Base-by-base conservation (phyloP, 73 alveolate species). In the Halteria grandinella region DNA sequence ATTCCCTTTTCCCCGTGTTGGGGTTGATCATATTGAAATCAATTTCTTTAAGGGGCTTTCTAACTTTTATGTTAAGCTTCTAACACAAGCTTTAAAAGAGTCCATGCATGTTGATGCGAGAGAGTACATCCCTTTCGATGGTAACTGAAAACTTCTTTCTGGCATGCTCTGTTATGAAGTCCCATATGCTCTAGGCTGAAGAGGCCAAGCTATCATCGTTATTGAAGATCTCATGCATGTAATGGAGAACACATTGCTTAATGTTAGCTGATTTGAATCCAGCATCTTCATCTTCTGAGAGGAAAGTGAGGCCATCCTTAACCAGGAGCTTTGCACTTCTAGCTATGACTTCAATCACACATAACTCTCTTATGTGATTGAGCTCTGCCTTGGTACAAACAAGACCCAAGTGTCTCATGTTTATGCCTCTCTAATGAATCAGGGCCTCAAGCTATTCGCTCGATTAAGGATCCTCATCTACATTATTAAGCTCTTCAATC, bases 121-220 rank as follows among this genome's bases (percentile, higher is more conserved):
- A 44, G 14, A 79, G 55, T 23, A 49, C 55, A 34, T 79, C 89
- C 51, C 74, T 63, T 49, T 64, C 89, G 0, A 79, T 54, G 10
- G 74, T 39, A 20, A 79, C 83, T 17, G 33, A 28, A 48, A 50
- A 79, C 32, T 79, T 58, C 77, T 79, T 63, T 20, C 69, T 27
- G 15, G 71, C 79, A 49, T 79, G 82, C 52, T 79, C 89, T 11
- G 83, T 50, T 15, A 79, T 54, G 43, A 79, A 79, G 60, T 79
- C 89, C 89, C 89, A 79, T 8, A 79, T 79, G 41, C 64, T 79
- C 49, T 64, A 27, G 15, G 83, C 18, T 0, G 82, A 31, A 50
- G 69, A 14, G 25, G 53, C 55, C 10, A 32, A 31, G 34, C 33
- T 33, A 23, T 70, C 83, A 49, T 45, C 83, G 58, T 33, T 70